Evolutionary conservation across 1,284 basidiomycete species (phyloP), one percentile per base, ranked within the genome.

Genomic region (Tetrapyrgos nigripes): DNA sequence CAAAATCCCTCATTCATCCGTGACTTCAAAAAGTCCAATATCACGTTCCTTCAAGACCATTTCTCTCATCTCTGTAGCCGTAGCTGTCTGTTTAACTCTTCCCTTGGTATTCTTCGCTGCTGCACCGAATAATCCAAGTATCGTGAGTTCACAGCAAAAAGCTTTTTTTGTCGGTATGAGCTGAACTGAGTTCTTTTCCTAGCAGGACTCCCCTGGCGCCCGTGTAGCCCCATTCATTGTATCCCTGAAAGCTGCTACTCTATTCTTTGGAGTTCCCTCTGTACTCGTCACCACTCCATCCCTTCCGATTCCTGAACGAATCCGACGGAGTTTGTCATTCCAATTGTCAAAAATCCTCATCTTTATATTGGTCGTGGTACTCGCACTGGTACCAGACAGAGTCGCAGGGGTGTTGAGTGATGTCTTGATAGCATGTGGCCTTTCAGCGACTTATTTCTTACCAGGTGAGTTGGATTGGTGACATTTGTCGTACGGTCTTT

Each of bases 201-300:
- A 73, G 70, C 65, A 71, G 63, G 68, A 74, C 64, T 57, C 66
- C 26, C 62, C 73, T 4, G 59, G 64, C 13, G 37, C 63, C 48
- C 63, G 61, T 40, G 62, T 74, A 33, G 67, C 70, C 57, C 69
- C 70, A 51, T 67, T 79, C 51, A 72, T 81, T 24, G 74, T 76
- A 6, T 64, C 75, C 11, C 73, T 87, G n/a, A 78, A 82, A 53
- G 76, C 82, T n/a, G 65, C 76, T 10, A 83, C 83, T 2, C 81
- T 91, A 21, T 71, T 85, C 8, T 73, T 88, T 14, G 82, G 82
- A 26, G 80, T 88, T 27, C 89, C 89, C 1, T 76, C 81, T n/a
- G 68, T 89, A 59, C 65, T 91, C 35, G 74, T 86, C 49, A 84
- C 85, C 8, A 76, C 77, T 1, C 86, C 85, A 9, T 66, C 79